phyloP scores from a whole-genome alignment of 352 stramenopile species.

The Phytophthora parvispora region DNA sequence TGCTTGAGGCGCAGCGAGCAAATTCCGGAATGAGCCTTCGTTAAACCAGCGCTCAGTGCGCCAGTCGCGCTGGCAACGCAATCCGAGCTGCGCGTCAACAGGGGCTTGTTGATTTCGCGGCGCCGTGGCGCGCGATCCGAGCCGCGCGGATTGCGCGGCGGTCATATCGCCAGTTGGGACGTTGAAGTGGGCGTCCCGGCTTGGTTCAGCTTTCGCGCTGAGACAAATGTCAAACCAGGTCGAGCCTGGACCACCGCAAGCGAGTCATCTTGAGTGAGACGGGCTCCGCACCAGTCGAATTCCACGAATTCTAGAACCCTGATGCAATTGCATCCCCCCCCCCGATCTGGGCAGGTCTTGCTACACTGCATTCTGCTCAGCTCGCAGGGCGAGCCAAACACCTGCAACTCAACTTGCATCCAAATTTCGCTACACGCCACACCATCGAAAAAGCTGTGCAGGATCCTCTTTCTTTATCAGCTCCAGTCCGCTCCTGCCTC shows the following conservation, averaged over 20 bases:
- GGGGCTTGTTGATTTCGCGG: constrained; percentile 22
- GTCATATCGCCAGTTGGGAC: constrained; percentile 1
- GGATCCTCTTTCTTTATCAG: neutral
- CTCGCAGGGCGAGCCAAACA: no score
- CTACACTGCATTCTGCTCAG: no score
- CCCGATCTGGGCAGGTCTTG: no score
- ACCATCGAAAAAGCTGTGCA: neutral
- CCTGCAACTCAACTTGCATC: no score
- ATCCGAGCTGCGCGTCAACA: constrained; percentile 22
- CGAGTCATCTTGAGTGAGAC: neutral
- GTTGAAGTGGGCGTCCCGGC: constrained; percentile 18
- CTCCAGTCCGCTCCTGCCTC: neutral
- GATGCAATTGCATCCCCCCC: neutral
- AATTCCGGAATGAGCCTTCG: constrained; percentile 35
- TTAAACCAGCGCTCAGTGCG: constrained; percentile 21
- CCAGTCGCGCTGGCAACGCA: neutral
- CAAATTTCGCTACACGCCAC: neutral
- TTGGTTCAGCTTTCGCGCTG: constrained; percentile 18
- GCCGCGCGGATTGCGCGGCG: constrained; percentile 15
- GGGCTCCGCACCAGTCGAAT: neutral
- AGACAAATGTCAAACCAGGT: constrained; percentile 17
- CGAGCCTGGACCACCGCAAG: no score
- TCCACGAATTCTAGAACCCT: neutral
- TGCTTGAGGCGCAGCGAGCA: constrained; percentile 26
- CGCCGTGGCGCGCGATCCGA: constrained; percentile 19